phyloP scores from a whole-genome alignment of 2,329 filamentous ascomycete genomes.

The Talaromyces sp. region DNA sequence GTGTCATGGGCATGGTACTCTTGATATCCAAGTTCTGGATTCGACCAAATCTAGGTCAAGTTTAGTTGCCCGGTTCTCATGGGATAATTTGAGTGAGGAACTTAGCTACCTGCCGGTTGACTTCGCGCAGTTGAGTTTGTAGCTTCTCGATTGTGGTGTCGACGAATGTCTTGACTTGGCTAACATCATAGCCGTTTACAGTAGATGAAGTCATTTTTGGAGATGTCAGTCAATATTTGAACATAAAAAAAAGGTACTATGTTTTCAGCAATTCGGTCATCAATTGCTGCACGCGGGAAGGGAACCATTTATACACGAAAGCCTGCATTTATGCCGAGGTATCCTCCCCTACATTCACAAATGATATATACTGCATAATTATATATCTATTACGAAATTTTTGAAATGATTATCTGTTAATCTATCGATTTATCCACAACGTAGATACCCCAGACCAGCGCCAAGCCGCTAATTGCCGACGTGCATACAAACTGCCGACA shows the following conservation, averaged over 20 bases:
- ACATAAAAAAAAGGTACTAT: background rate
- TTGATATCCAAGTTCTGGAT: slow-evolving; percentile 15
- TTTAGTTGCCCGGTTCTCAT: background rate
- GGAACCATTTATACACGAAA: background rate
- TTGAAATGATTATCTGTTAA: background rate
- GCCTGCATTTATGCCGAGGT: background rate
- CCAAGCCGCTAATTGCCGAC: slow-evolving; percentile 8
- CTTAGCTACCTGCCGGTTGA: background rate
- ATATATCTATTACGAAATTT: background rate
- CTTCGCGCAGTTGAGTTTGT: background rate
- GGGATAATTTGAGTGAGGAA: background rate
- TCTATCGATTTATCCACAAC: background rate
- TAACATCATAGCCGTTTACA: background rate
- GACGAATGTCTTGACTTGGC: slow-evolving; percentile 1
- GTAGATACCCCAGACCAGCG: background rate
- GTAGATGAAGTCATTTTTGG: slow-evolving; percentile 1
- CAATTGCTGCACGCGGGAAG: no score
- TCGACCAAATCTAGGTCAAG: slow-evolving; percentile 11
- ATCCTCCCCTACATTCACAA: background rate
- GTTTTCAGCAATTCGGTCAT: background rate
- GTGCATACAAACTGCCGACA: slow-evolving; percentile 2
- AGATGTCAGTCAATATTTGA: background rate
- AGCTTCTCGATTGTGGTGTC: background rate
- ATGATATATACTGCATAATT: background rate
- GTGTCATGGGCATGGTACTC: slow-evolving; percentile 15